Evolutionary conservation across 768 basidiomycete species (phyloP), one percentile per base, ranked within the genome.

Genomic region (Lactarius deliciosus): DNA sequence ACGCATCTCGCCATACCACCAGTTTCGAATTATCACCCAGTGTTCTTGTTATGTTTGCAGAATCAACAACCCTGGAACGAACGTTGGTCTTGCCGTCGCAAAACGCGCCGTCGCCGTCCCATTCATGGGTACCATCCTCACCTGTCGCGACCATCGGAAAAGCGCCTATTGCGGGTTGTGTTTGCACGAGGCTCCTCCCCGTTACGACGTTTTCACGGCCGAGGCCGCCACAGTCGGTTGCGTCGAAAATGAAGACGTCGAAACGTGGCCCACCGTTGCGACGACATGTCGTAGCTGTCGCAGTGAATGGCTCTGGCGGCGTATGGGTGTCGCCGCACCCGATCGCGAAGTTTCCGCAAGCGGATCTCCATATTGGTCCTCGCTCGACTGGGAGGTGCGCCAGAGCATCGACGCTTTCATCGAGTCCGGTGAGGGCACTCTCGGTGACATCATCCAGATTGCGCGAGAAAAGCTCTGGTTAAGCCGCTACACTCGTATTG

Each of bases 381-480:
- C 75, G 64, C 43, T 77, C 65, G 89, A 91, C 70, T 88, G 86
- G 87, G 88, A 90, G 74, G 85, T 85, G 56, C 81, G 87, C 54
- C 85, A 86, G 70, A 80, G 81, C 10, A 81, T 92, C 15, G 88
- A 89, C 60, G 82, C 82, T n/a, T 92, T 89, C 76, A 75, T 91
- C 45, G 90, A 91, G 64, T 78, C 89, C 30, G 89, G 83, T 3
- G 91, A 92, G 69, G 90, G 90, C 25, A 82, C 80, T 7, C 82
- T 92, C 65, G 70, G 73, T 54, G 86, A 89, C 56, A 86, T 91
- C 25, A 73, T 91, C 40, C 73, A 73, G 36, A 75, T 88, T 34
- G 87, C 87, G 18, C 80, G 84, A 68, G 91, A 92, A 75, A 89
- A 90, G 74, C 79, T 81, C 63, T 92, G 91, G 91, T 74, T 92